Base-by-base conservation (phyloP, 441 rosid genomes). In the Hura crepitans region DNA sequence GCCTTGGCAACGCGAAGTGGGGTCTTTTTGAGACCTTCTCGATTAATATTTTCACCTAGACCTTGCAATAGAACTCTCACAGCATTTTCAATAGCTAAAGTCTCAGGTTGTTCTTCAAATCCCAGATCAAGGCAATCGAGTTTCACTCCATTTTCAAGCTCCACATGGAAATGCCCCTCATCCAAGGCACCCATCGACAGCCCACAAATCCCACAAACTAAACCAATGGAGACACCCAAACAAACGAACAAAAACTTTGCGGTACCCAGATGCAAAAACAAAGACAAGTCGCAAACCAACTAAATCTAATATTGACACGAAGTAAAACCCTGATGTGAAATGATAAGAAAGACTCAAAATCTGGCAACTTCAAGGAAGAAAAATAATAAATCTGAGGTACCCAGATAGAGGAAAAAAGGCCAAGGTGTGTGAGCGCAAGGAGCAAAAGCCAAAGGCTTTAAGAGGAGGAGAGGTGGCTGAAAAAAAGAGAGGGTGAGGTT, bases 1-100 rank as follows among this genome's bases (percentile, higher is more conserved):
- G 99, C 96, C 80, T 91, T 93, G 66, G 99, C 98, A 59, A 96
- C 98, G 42, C 98, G 97, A 67, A 87, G 76, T 55, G 99, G 97
- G 55, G 99, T 96, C 83, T 86, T 96, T 75, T 75, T 87, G 71
- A 96, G 79, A 54, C 98, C 99, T 79, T 93, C 96, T 55, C 99
- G 81, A 65, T 84, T 75, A 75, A 89, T 42, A 85, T 96, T 95
- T 65, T 96, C 97, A 50, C 88, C 85, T 58, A 96, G 79, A 64
- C 96, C 93, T 75, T 83, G 85, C 78, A 96, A 72, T 64, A 96
- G 86, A 75, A 86, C 84, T 77, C 83, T 86, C 15, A 96, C 96
- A 60, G 98, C 96, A 66, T 88, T 91, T 77, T 85, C 78, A 75
- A 95, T 95, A 13, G 86, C 88, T 51, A 78, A 53, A 70, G 85